phyloP scores from a whole-genome alignment of 148 eudicot genomes.

The Chenopodium suecicum region DNA sequence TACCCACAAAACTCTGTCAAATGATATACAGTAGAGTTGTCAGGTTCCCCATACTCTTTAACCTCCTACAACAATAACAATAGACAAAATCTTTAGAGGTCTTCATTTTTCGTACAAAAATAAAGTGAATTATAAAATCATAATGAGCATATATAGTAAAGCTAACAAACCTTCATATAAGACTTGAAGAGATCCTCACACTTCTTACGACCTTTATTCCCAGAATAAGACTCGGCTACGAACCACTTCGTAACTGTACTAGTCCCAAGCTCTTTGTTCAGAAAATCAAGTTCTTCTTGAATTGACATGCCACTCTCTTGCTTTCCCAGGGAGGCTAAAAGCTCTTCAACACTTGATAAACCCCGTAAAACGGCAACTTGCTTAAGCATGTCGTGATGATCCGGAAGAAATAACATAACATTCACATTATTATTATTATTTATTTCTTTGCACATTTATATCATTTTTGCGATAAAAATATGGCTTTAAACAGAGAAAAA shows the following conservation, averaged over 20 bases:
- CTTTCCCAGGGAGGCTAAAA: neutral
- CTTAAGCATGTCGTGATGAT: neutral
- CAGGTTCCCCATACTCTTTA: neutral
- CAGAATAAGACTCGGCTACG: neutral
- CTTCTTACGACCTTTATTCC: neutral
- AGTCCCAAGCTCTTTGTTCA: neutral
- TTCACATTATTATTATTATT: neutral
- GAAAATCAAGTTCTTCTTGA: neutral
- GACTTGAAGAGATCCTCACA: neutral
- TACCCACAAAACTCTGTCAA: neutral
- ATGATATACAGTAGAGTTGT: neutral
- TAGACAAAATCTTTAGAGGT: neutral
- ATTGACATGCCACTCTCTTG: neutral
- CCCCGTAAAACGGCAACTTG: neutral
- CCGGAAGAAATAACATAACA: neutral
- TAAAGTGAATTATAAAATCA: neutral
- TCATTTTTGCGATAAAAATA: neutral
- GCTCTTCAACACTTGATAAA: neutral
- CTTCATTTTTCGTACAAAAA: neutral
- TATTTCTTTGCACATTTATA: neutral
- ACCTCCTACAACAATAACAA: neutral
- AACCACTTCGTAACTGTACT: neutral
- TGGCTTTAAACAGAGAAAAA: neutral
- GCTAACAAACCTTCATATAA: neutral
- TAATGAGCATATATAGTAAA: neutral